Percentiles rank a stretch among this genome's conserved stretches.
Evolutionary conservation across 2,329 filamentous ascomycete genomes (phyloP).

Genomic region (Drechslerella dactyloides): DNA sequence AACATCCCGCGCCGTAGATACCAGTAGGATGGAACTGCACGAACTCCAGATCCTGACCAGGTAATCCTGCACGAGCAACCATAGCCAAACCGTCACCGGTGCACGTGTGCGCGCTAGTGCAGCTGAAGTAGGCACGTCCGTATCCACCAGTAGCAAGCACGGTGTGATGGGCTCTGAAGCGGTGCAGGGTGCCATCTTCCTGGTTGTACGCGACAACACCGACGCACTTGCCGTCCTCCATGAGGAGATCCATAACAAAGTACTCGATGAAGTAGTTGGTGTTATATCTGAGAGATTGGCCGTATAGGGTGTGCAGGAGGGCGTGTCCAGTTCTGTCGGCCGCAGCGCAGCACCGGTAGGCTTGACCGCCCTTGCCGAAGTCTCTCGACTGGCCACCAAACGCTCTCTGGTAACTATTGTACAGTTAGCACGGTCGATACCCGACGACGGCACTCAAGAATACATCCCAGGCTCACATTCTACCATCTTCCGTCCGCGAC

Average conservation of each 20-base stretch:
- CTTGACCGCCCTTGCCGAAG: constrained; percentile 94
- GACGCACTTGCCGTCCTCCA: constrained; percentile 96
- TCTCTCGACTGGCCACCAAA: constrained; percentile 97
- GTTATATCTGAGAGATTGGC: constrained; percentile 94
- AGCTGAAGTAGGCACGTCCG: constrained; percentile 96
- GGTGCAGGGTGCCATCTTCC: constrained; percentile 95
- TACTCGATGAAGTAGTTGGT: constrained; percentile 99
- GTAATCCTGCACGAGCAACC: constrained; percentile 95
- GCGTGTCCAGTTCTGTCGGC: constrained; percentile 96
- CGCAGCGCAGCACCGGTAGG: constrained; percentile 94
- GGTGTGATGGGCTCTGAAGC: constrained; percentile 95
- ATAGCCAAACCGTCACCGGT: constrained; percentile 99
- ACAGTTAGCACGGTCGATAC: constrained; percentile 33
- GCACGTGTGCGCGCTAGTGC: constrained; percentile 96
- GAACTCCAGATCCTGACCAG: constrained; percentile 99
- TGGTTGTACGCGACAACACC: constrained; percentile 98
- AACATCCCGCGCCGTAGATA: constrained; percentile 96
- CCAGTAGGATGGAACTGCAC: constrained; percentile 99
- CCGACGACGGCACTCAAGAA: constrained; percentile 46
- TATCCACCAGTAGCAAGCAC: constrained; percentile 97
- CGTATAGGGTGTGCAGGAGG: constrained; percentile 96
- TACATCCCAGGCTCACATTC: constrained; percentile 69
- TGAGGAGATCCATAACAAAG: constrained; percentile 94
- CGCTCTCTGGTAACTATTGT: constrained; percentile 81
- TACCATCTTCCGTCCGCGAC: constrained; percentile 92